Evolutionary conservation across 2,329 filamentous ascomycete species (phyloP).

Genomic region (Aureobasidium sp.): DNA sequence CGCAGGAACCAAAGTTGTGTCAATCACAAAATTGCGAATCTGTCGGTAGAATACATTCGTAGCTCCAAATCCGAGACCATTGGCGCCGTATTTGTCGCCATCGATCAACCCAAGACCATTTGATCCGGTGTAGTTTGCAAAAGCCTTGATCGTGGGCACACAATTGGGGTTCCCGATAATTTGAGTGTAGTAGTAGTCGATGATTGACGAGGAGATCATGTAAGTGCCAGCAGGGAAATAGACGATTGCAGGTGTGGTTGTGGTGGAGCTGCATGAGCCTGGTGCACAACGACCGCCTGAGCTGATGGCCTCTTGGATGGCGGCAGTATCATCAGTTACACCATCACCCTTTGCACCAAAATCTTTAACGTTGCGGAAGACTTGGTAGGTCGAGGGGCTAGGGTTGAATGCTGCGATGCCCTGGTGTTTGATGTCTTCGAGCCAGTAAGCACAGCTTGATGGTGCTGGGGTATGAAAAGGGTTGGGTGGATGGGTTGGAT

Average conservation of each 20-base stretch:
- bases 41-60: slow-evolving; percentile 60
- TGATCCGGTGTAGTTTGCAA: slow-evolving; percentile 38
- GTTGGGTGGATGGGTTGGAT: neutral
- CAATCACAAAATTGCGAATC: slow-evolving; percentile 58
- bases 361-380: slow-evolving; percentile 34
- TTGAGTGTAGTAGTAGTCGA: slow-evolving; percentile 58
- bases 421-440: slow-evolving; percentile 42
- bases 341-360: slow-evolving; percentile 49
- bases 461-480: slow-evolving; percentile 2
- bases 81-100: slow-evolving; percentile 44
- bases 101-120: slow-evolving; percentile 48
- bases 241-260: slow-evolving; percentile 30
- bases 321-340: slow-evolving; percentile 74
- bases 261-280: slow-evolving; percentile 33
- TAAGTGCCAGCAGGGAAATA: slow-evolving; percentile 40
- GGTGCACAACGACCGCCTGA: slow-evolving; percentile 33
- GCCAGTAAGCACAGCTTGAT: slow-evolving; percentile 28
- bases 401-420: slow-evolving; percentile 43
- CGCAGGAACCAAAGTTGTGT: slow-evolving; percentile 46
- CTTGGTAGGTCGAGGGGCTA: slow-evolving; percentile 24
- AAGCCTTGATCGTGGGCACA: slow-evolving; percentile 49
- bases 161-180: slow-evolving; percentile 54
- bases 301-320: slow-evolving; percentile 69
- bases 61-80: slow-evolving; percentile 34
- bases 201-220: slow-evolving; percentile 44